phyloP scores from a whole-genome alignment of 2,329 filamentous ascomycete genomes.

The Cyphellophora attinorum region DNA sequence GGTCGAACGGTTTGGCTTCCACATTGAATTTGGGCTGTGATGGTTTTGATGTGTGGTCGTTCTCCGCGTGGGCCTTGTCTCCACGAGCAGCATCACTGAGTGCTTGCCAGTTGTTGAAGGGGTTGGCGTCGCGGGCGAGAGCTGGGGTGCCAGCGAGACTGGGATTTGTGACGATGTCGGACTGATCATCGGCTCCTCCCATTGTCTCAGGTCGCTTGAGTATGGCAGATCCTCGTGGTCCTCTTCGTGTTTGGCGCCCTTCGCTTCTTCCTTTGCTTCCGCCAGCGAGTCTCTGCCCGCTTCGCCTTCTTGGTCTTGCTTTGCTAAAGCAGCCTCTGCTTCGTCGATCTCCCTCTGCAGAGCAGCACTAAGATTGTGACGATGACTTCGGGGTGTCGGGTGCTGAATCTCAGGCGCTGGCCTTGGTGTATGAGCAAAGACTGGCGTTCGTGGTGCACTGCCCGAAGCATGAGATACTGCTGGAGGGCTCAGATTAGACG shows the following conservation, averaged over 20 bases:
- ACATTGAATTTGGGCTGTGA: slow-evolving; percentile 77
- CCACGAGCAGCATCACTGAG: slow-evolving; percentile 12
- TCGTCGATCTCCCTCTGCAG: slow-evolving; percentile 79
- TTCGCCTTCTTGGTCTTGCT: slow-evolving; percentile 19
- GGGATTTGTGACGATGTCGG: slow-evolving; percentile 60
- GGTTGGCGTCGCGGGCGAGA: slow-evolving; percentile 30
- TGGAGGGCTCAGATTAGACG: slow-evolving; percentile 8
- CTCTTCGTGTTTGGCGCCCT: slow-evolving; percentile 17
- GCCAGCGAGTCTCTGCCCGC: too few species aligned
- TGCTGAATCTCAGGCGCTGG: slow-evolving; percentile 45
- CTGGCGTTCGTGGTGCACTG: slow-evolving; percentile 9
- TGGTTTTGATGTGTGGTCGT: slow-evolving; percentile 26
- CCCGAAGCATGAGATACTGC: slow-evolving; percentile 3
- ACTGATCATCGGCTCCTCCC: slow-evolving; percentile 14
- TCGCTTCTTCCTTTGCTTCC: background rate
- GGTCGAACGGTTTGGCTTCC: slow-evolving; percentile 71
- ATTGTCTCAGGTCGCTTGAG: slow-evolving; percentile 17
- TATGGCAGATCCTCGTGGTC: slow-evolving; percentile 36
- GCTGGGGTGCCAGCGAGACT: slow-evolving; percentile 60
- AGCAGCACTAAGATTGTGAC: slow-evolving; percentile 65
- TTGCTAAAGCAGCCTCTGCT: slow-evolving; percentile 51
- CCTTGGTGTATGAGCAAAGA: slow-evolving; percentile 9
- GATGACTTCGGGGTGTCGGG: slow-evolving; percentile 52
- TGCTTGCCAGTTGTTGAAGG: slow-evolving; percentile 14
- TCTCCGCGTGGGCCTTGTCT: slow-evolving; percentile 4